Evolutionary conservation across 305 asterid species (phyloP), one percentile per base, ranked within the genome.

Genomic region (Rubia peregrina): DNA sequence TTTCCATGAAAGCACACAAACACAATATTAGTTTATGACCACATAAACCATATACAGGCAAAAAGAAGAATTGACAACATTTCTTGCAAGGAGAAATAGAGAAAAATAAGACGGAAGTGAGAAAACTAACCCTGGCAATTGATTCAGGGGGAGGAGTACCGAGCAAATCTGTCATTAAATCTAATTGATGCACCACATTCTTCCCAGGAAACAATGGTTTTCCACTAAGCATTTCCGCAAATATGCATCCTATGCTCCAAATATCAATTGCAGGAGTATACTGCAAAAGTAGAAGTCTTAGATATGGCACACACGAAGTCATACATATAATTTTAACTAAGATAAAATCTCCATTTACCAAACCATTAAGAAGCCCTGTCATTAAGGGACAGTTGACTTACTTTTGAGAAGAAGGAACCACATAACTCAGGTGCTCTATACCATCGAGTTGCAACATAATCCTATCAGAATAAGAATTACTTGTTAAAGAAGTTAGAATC

Each of bases 161-260:
- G n/a, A 83, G 80, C 70, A 83, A 73, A 79, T 81, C 83, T 11
- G 85, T 83, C 81, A 83, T 83, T 17, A 80, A 79, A 74, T 82
- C 86, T 61, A 80, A 80, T 48, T 82, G 86, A 75, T 82, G 86
- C 65, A 81, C 87, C 75, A 83, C 87, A 67, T 83, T 81, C 77
- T 79, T 83, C 24, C 87, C 87, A 55, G 87, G 87, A 81, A 83
- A 83, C 68, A 83, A 65, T 40, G 87, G 87, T 61, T 83, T 83
- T 48, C 87, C 85, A 22, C 73, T 74, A 51, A 83, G 83, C 82
- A 83, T 75, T 74, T 83, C 85, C 9, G 85, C 87, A 74, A 83
- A 81, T 81, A 83, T 83, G 83, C 87, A 81, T 69, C 85, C 85
- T 8, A 83, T 81, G 82, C 85, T 83, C 87, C 87, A 83, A 65